Conservation (phyloP, 2,329 filamentous ascomycete species). For the Penicillium vulpinum region DNA sequence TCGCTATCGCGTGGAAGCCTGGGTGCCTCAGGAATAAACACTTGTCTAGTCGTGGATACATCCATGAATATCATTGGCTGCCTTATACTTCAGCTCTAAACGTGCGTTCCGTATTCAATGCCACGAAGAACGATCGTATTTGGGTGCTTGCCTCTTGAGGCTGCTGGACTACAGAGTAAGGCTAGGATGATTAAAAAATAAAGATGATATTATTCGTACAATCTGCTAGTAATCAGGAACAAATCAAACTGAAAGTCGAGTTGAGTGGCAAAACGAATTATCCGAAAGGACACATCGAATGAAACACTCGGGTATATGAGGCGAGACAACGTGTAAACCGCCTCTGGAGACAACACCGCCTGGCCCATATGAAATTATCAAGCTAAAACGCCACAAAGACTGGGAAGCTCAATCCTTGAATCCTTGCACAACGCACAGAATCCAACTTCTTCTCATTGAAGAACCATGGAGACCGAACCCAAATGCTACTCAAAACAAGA, state of each 20-base stretch:
- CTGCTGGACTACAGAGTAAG: background rate
- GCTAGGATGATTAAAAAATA: background rate
- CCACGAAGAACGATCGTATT: background rate
- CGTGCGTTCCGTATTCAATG: background rate
- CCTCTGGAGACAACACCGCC: constrained; percentile 34
- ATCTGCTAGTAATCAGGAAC: background rate
- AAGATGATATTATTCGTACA: background rate
- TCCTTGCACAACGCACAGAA: constrained; percentile 1
- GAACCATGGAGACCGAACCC: constrained; percentile 9
- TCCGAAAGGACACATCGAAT: constrained; percentile 7
- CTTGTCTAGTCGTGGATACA: too few species aligned
- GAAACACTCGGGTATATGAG: constrained; percentile 40
- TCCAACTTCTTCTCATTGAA: constrained; percentile 7
- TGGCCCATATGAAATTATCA: constrained; percentile 27
- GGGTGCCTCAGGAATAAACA: constrained; percentile 3
- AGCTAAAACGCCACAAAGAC: constrained; percentile 34
- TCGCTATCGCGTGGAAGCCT: background rate
- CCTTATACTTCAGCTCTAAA: constrained; percentile 1
- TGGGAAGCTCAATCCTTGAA: constrained; percentile 10
- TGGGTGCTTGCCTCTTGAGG: background rate
- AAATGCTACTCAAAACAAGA: constrained; percentile 18
- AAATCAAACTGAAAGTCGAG: background rate
- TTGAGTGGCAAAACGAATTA: background rate
- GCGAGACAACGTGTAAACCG: constrained; percentile 28
- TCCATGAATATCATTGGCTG: constrained; percentile 4